Evolutionary conservation across 495 filamentous ascomycete species (phyloP).

Genomic region (Aspergillus sclerotiicarbonarius): DNA sequence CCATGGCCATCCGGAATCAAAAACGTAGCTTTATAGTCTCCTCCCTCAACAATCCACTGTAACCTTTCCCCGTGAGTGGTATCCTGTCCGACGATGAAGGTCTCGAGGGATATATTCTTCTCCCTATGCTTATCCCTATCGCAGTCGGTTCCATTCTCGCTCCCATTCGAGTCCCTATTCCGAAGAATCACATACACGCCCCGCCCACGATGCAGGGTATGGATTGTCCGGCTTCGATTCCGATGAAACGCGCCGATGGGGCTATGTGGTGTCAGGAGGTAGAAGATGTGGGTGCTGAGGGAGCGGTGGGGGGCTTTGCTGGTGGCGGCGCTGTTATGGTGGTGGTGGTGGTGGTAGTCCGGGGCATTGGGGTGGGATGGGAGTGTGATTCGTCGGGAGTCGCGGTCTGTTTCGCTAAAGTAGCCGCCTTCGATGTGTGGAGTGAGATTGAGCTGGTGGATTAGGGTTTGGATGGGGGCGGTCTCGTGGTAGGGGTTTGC

Average conservation of each 20-base stretch:
- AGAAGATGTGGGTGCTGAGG: slow-evolving; percentile 27
- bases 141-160: slow-evolving; percentile 36
- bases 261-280: slow-evolving; percentile 27
- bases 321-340: too few relatives aligned
- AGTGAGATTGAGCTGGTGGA: slow-evolving; percentile 34
- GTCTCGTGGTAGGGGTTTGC: background rate
- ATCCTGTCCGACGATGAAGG: slow-evolving; percentile 59
- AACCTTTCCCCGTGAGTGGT: slow-evolving; percentile 54
- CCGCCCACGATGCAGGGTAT: slow-evolving; percentile 57
- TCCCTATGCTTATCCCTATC: too few relatives aligned
- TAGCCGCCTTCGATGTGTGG: slow-evolving; percentile 65
- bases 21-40: slow-evolving; percentile 61
- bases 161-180: slow-evolving; percentile 2
- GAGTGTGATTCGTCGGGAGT: slow-evolving; percentile 17
- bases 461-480: background rate
- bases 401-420: slow-evolving; percentile 60
- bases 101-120: slow-evolving; percentile 49
- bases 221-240: slow-evolving; percentile 55
- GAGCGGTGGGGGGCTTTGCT: slow-evolving; percentile 28
- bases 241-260: slow-evolving; percentile 55
- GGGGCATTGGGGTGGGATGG: too few relatives aligned
- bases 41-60: slow-evolving; percentile 68
- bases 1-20: slow-evolving; percentile 47
- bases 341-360: too few relatives aligned
- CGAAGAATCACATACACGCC: slow-evolving; percentile 62